These are phyloP conservation scores for Acacia crassicarpa DNA, from an alignment of 306 rosid genomes.

Conservation along the genomic window DNA sequence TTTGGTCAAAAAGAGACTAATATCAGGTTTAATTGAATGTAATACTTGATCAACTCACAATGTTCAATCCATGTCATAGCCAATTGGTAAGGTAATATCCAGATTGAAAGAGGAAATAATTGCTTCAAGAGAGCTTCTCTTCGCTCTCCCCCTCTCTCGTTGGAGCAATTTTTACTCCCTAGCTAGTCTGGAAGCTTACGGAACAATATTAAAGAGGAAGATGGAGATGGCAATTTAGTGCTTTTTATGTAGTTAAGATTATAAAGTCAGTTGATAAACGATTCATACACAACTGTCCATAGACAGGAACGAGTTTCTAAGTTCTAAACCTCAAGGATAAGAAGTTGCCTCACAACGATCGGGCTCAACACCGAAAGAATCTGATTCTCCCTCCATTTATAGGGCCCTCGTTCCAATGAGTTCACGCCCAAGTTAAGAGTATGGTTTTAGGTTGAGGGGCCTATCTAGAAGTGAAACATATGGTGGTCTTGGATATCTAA, in stretches of 20 bases:
- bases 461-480: neutral
- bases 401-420: neutral
- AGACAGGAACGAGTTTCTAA: too few species aligned
- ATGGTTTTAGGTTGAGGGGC: neutral
- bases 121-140: neutral
- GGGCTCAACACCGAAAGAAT: neutral
- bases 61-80: neutral
- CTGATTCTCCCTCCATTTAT: neutral
- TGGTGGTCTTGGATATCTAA: neutral
- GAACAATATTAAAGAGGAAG: neutral
- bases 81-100: neutral
- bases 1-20: too few species aligned
- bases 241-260: neutral
- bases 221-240: neutral
- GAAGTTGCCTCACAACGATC: too few species aligned
- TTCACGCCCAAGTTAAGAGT: neutral
- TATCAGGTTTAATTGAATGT: too few species aligned
- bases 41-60: neutral
- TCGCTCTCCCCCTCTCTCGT: neutral
- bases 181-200: neutral
- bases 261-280: neutral
- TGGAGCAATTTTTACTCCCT: neutral
- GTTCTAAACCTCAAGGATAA: too few species aligned
- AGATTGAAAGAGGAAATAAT: too few species aligned
- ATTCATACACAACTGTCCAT: too few species aligned